A percentile compares a stretch with the other conserved stretches of the same genome.
These are phyloP conservation scores for Epithele typhae DNA, from an alignment of 768 basidiomycete species.

Conservation along the genomic window DNA sequence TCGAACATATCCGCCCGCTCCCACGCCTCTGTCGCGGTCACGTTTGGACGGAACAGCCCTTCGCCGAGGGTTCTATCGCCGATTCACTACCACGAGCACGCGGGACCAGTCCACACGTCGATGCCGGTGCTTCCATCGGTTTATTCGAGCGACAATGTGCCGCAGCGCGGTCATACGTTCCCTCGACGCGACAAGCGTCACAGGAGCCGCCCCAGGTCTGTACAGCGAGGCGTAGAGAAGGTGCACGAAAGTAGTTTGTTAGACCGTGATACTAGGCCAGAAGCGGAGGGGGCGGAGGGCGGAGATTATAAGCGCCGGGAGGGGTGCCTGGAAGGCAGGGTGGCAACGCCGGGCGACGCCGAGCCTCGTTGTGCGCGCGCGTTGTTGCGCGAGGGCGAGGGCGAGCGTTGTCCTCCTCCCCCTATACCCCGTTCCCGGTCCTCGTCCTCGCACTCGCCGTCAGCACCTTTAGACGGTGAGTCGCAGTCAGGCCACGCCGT, in stretches of 20 bases:
- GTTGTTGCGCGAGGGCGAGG: neutral
- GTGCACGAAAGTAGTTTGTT: too few relatives aligned
- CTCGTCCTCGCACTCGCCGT: slow-evolving; percentile 19
- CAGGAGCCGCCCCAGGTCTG: neutral
- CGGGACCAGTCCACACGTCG: neutral
- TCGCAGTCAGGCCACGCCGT: neutral
- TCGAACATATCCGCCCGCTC: slow-evolving; percentile 1
- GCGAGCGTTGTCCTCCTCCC: slow-evolving; percentile 20
- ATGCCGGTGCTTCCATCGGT: slow-evolving; percentile 1
- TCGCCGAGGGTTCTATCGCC: too few relatives aligned
- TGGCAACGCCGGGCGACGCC: slow-evolving; percentile 20
- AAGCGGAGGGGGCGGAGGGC: neutral
- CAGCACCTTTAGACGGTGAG: slow-evolving; percentile 21
- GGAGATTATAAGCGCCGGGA: neutral
- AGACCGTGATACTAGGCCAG: too few relatives aligned
- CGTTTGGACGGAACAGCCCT: neutral
- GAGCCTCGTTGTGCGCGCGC: slow-evolving; percentile 19
- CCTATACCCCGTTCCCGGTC: slow-evolving; percentile 16
- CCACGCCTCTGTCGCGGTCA: neutral
- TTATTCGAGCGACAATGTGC: slow-evolving; percentile 3
- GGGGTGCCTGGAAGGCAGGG: neutral
- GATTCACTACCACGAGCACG: neutral
- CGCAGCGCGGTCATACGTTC: neutral
- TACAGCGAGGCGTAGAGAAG: neutral
- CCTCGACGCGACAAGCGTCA: neutral